These are phyloP conservation scores for Casuarina glauca DNA, from an alignment of 306 rosid species.

Conservation along the genomic window DNA sequence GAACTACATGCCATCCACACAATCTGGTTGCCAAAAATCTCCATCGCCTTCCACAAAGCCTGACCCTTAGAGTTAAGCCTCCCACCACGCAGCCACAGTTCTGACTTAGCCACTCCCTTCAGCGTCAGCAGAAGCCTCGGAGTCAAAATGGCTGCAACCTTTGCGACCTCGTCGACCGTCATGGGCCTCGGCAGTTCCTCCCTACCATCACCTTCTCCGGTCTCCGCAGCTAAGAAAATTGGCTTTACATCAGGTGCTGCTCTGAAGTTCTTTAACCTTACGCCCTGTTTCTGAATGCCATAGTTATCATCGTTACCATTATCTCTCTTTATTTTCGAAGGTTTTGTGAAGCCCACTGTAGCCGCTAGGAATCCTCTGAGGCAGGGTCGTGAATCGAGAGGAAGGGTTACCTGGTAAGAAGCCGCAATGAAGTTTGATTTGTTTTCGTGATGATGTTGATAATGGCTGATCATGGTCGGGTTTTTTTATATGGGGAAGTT, in stretches of 20 bases:
- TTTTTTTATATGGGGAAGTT: slow-evolving; percentile 36
- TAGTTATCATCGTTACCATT: not conserved
- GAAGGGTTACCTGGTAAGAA: slow-evolving; percentile 69
- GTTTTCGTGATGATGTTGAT: not conserved
- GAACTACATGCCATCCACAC: slow-evolving; percentile 38
- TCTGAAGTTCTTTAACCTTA: not conserved
- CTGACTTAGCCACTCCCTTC: not conserved
- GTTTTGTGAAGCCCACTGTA: slow-evolving; percentile 54
- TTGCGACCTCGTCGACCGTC: slow-evolving; percentile 60
- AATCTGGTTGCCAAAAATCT: slow-evolving; percentile 42
- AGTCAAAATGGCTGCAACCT: slow-evolving; percentile 56
- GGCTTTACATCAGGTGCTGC: slow-evolving; percentile 52
- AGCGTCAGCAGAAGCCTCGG: not conserved
- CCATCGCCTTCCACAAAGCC: slow-evolving; percentile 16
- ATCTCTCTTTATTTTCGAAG: slow-evolving; percentile 27
- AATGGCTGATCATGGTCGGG: not conserved
- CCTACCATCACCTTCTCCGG: slow-evolving; percentile 28
- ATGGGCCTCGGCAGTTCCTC: slow-evolving; percentile 54
- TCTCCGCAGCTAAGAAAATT: slow-evolving; percentile 21
- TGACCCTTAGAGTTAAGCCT: not conserved
- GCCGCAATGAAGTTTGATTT: not conserved
- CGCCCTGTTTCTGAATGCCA: too few species aligned
- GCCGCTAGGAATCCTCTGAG: slow-evolving; percentile 59
- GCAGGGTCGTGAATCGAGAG: slow-evolving; percentile 50
- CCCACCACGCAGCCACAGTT: slow-evolving; percentile 14